Evolutionary conservation across 1,139 yeast species (phyloP).

Genomic region (Saccharomyces uvarum): DNA sequence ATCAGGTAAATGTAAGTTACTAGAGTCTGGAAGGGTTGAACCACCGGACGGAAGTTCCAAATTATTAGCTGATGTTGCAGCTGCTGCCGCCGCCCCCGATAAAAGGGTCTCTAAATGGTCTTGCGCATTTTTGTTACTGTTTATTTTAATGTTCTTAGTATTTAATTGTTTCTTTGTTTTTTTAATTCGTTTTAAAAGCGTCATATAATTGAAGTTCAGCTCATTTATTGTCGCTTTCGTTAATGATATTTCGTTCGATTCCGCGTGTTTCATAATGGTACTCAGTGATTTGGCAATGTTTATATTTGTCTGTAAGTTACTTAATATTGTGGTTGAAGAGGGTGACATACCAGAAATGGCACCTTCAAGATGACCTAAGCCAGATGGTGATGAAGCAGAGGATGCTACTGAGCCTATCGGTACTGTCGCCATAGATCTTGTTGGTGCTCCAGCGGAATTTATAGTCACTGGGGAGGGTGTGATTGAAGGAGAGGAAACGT

Average conservation of each 20-base stretch:
- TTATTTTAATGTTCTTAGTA: slow-evolving; percentile 3
- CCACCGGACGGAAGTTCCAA: slow-evolving; percentile 8
- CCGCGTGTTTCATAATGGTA: slow-evolving; percentile 25
- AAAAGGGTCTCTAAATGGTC: slow-evolving; percentile 6
- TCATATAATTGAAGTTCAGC: slow-evolving; percentile 17
- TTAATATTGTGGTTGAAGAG: slow-evolving; percentile 8
- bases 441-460: not conserved
- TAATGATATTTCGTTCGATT: slow-evolving; percentile 23
- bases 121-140: not conserved
- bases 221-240: slow-evolving; percentile 26
- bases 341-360: slow-evolving; percentile 6
- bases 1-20: slow-evolving; percentile 6
- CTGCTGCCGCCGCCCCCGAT: slow-evolving; percentile 1
- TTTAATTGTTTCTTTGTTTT: slow-evolving; percentile 8
- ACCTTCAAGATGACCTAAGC: slow-evolving; percentile 4
- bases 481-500: slow-evolving; percentile 1
- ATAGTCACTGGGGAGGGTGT: not conserved
- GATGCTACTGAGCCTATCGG: not conserved
- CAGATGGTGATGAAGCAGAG: not conserved
- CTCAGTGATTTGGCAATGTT: slow-evolving; percentile 30
- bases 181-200: slow-evolving; percentile 14
- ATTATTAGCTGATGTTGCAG: slow-evolving; percentile 2
- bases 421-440: not conserved
- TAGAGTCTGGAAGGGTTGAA: slow-evolving; percentile 9
- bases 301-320: slow-evolving; percentile 20